Percentiles rank a stretch among this genome's conserved stretches.
Evolutionary conservation across 169 alveolate genomes (phyloP).

Genomic region (Perkinsus olseni): DNA sequence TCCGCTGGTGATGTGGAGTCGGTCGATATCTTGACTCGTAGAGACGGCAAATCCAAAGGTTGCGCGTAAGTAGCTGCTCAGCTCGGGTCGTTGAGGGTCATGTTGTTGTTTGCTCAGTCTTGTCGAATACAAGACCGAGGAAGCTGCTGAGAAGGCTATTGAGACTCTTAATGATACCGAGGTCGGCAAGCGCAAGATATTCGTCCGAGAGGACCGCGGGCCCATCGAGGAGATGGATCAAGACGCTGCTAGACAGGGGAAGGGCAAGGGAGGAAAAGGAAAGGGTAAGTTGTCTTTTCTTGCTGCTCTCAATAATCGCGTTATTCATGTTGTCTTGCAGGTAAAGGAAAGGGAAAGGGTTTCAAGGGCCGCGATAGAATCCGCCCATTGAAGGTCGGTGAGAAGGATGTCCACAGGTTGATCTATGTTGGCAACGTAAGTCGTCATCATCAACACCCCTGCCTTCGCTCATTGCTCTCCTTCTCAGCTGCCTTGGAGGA

Average conservation of each 20-base stretch:
- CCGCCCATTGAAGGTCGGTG: neutral
- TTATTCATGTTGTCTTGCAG: neutral
- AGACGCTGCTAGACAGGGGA: slow-evolving; percentile 17
- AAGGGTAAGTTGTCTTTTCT: slow-evolving; percentile 5
- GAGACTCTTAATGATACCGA: slow-evolving; percentile 35
- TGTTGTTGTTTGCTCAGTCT: slow-evolving; percentile 25
- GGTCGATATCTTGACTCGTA: neutral
- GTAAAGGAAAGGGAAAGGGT: slow-evolving; percentile 12
- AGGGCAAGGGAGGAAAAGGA: slow-evolving; percentile 20
- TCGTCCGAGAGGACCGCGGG: slow-evolving; percentile 41
- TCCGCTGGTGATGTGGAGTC: neutral
- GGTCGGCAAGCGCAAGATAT: slow-evolving; percentile 36
- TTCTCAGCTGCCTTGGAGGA: slow-evolving; percentile 30
- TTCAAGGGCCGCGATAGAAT: neutral
- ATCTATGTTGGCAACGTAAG: slow-evolving; percentile 23
- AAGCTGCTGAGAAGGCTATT: slow-evolving; percentile 35
- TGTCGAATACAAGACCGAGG: slow-evolving; percentile 31
- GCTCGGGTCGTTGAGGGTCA: neutral
- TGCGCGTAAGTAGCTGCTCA: neutral
- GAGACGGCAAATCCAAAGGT: neutral
- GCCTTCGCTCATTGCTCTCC: neutral
- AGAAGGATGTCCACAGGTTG: neutral
- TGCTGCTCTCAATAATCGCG: neutral
- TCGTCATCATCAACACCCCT: neutral
- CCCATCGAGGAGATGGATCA: neutral